Base-by-base conservation (phyloP, 495 filamentous ascomycete species). In the Evansstolkia leycettana region DNA sequence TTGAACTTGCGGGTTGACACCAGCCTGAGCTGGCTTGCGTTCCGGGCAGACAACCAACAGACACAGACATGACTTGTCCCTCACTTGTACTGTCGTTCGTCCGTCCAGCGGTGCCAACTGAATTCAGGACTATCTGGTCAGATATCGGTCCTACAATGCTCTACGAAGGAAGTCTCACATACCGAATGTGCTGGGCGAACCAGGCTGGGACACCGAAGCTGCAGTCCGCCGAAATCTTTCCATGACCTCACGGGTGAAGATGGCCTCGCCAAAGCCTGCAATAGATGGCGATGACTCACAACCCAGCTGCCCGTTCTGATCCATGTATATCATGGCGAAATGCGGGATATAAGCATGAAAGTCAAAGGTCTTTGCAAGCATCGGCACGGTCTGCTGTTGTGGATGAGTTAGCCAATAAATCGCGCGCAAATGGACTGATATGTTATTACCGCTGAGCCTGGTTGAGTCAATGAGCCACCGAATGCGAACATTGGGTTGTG, bases 181-280 rank as follows among this genome's bases (percentile, higher is more conserved):
- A 60, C 54, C 38, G 7, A 39, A 36, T 6, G 40, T 18, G 16
- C 30, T 34, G 14, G 42, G 48, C 30, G 48, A 32, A 29, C 23
- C 37, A 7, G 50, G 12, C 23, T 56, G 48, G 24, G 44, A 36
- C 17, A 38, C 40, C n/a, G 46, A 37, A 6, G 40, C 36, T 7
- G 51, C 37, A 28, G 57, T 42, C 36, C 56, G 51, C 36, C 62
- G 34, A 28, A 66, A 66, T 13, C 50, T 45, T 26, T 56, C 52
- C 33, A 50, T 54, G 18, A 63, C 54, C 7, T 64, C 58, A 0
- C 55, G 50, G 1, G 58, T 63, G 45, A 66, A 66, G 12, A 66
- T 58, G 0, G 45, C 41, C 6, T 51, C 53, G 19, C 52, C 58
- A 29, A 48, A 56, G 9, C 54, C 57, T 10, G 51, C 47, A 15